Evolutionary conservation across 371 early-diverging fungal genomes (phyloP), one percentile per base, ranked within the genome.

Genomic region (Syncephalastrum monosporum): DNA sequence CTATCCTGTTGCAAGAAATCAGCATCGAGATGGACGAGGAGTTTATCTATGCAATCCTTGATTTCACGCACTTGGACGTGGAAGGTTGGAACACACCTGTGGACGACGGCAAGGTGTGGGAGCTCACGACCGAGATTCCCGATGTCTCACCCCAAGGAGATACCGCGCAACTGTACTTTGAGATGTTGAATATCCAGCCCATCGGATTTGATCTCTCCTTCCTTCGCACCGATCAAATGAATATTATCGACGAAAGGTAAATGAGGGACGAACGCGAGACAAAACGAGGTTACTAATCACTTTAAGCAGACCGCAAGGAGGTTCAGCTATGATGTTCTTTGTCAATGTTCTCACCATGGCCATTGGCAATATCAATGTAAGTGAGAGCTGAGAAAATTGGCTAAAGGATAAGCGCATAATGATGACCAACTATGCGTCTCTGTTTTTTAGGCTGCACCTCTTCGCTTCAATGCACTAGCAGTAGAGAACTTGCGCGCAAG

Each of bases 291-390:
- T 46, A 13, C 51, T 56, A 3, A 17, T 27, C 15, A 42, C 52
- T 23, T 12, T 12, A 5, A 0, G 43, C 15, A 45, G 52, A 42
- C 17, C 33, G 13, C 48, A 48, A 55, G 67, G 77, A 43, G 61
- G 63, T 27, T 76, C 74, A 45, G 75, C 82, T 1, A 53, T 82
- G 27, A 77, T 63, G 56, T 84, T 83, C 48, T 65, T 95, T 24
- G 76, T 90, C 41, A 95, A 97, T 61, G 91, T 97, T 8, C 72
- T 99, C 33, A 96, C 96, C 0, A 95, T 95, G 95, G 92, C 97
- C 4, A 87, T 99, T 47, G 99, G 96, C 52, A 99, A 96, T 58
- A 89, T 97, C 59, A 92, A 94, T 74, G 86, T 88, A 70, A 63
- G 85, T 69, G 13, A 16, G 38, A 3, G 13, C 41, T 14, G 23